Base-by-base conservation (phyloP, 768 basidiomycete species). In the Naganishia randhawae region DNA sequence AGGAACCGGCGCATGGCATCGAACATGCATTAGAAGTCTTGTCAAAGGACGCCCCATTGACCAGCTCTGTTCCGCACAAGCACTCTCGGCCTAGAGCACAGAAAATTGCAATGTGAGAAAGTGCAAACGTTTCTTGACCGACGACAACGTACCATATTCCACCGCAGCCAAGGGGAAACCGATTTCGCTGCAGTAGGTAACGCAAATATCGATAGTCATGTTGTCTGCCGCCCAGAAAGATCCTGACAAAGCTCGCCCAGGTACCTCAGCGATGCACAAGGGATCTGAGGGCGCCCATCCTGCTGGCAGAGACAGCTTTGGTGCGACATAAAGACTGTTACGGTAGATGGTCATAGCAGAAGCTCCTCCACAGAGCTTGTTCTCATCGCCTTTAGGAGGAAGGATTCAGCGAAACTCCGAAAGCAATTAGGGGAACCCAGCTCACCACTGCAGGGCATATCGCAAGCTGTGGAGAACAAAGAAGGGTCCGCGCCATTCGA, bases 191-290 rank as follows among this genome's bases (percentile, higher is more conserved):
- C 91, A 94, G 31, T 82, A 76, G 6, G 80, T 75, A 57, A 91
- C 83, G 74, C 91, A 94, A 11, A 74, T 76, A 72, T 88, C 81
- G 54, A 89, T 84, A 0, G 90, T 92, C 70, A 82, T 81, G 7
- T 72, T 68, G 62, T 70, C 75, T 45, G 73, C 76, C 62, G 84
- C 81, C 29, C 80, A 77, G 0, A 81, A 66, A 70, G 74, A 73
- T 13, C 69, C 68, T 25, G 35, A 64, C 31, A 78, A 57, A 25
- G 77, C 75, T 50, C 77, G 69, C 14, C 53, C 68, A 32, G 69
- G 57, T 31, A 53, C 67, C 14, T 69, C 69, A 45, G 75, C 75
- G 57, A 72, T 74, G 62, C 62, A 62, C 50, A 76, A 75, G 16
- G 76, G 75, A 22, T 65, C 63, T 17, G 65, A 41, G 8, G 54